Evolutionary conservation across 768 basidiomycete genomes (phyloP).

Genomic region (Lactifluus rugatus): DNA sequence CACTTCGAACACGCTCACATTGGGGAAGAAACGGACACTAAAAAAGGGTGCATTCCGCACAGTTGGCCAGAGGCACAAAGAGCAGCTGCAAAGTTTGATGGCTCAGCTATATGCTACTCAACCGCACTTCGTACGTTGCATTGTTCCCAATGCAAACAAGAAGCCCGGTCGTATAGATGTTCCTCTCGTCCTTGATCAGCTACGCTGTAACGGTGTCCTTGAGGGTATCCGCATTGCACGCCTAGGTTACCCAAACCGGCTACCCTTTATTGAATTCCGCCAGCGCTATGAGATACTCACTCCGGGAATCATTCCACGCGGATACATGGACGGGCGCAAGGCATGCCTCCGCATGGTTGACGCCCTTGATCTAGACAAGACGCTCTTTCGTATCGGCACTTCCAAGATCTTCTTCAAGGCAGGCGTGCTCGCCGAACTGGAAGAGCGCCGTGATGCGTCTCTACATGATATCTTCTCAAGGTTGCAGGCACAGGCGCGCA

Average conservation of each 20-base stretch:
- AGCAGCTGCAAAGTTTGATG: constrained; percentile 90
- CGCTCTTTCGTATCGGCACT: constrained; percentile 82
- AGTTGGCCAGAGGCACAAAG: constrained; percentile 90
- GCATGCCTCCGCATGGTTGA: constrained; percentile 88
- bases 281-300: constrained; percentile 95
- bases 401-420: constrained; percentile 99
- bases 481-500: constrained; percentile 79
- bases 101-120: constrained; percentile 84
- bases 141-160: constrained; percentile 90
- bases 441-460: constrained; percentile 83
- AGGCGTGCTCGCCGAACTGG: constrained; percentile 90
- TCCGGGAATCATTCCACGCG: constrained; percentile 84
- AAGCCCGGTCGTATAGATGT: constrained; percentile 87
- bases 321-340: constrained; percentile 97
- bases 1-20: constrained; percentile 36
- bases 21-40: constrained; percentile 58
- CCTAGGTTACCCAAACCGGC: constrained; percentile 91
- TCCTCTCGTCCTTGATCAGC: constrained; percentile 89
- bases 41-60: constrained; percentile 98
- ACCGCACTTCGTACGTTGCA: constrained; percentile 97
- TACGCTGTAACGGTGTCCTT: constrained; percentile 96
- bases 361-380: constrained; percentile 77
- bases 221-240: constrained; percentile 98
- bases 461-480: constrained; percentile 83
- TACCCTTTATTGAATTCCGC: constrained; percentile 95